Evolutionary conservation across 768 basidiomycete species (phyloP).

Genomic region (Podaxis sp.): DNA sequence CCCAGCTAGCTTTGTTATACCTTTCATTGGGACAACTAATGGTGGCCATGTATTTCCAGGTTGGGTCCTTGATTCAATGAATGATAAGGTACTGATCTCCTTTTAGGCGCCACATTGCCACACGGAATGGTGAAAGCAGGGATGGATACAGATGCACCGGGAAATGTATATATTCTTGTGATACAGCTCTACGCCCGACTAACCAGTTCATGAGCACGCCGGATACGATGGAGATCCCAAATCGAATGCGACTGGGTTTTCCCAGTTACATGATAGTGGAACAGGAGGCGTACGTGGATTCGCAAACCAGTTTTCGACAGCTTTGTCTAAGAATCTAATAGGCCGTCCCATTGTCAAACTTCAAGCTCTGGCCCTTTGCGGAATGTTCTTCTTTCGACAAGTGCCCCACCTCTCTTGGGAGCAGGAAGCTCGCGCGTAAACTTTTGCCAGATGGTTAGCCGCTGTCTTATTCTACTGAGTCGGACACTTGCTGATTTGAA

Average conservation of each 20-base stretch:
- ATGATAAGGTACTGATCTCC: not conserved
- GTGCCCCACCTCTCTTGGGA: conserved; percentile 45
- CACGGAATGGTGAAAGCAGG: conserved; percentile 72
- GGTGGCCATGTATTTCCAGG: conserved; percentile 69
- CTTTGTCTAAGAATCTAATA: conserved; percentile 19
- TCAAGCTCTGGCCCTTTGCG: conserved; percentile 57
- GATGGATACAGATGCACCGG: conserved; percentile 65
- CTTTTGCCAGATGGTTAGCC: conserved; percentile 46
- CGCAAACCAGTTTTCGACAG: not conserved
- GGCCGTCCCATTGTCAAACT: conserved; percentile 56
- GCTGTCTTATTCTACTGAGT: not conserved
- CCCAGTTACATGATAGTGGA: conserved; percentile 61
- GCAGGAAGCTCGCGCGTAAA: conserved; percentile 47
- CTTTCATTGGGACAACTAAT: conserved; percentile 64
- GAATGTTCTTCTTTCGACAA: conserved; percentile 51
- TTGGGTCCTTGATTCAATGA: conserved; percentile 20
- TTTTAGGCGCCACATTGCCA: conserved; percentile 56
- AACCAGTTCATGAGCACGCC: conserved; percentile 32
- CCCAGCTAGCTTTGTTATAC: conserved; percentile 46
- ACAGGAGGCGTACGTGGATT: conserved; percentile 50
- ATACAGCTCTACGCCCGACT: not conserved
- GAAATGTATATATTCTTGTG: conserved; percentile 36
- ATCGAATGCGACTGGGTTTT: conserved; percentile 54
- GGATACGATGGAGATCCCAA: conserved; percentile 45
- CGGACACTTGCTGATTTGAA: not conserved